Percentiles rank a stretch among this genome's conserved stretches.
phyloP scores from a whole-genome alignment of 2,329 filamentous ascomycete genomes.

The Calonectria henricotiae region DNA sequence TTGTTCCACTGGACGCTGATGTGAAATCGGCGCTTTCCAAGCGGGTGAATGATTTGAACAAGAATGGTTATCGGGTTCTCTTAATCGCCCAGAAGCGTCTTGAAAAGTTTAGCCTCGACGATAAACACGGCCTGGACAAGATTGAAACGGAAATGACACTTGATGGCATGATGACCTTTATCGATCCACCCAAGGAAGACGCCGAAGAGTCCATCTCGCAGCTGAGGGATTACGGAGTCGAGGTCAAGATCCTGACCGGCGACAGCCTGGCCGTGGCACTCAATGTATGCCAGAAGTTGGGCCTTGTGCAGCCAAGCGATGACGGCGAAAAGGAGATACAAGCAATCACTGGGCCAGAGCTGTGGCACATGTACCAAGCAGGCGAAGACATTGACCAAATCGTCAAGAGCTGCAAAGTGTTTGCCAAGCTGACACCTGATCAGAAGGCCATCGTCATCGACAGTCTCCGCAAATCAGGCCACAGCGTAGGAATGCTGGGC shows the following conservation, averaged over 20 bases:
- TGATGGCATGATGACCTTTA: conserved; percentile 52
- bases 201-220: conserved; percentile 49
- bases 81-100: conserved; percentile 5
- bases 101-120: not conserved
- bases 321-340: conserved; percentile 15
- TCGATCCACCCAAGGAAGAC: conserved; percentile 54
- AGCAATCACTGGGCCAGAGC: conserved; percentile 15
- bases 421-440: conserved; percentile 52
- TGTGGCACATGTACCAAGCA: conserved; percentile 7
- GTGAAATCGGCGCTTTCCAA: not conserved
- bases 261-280: conserved; percentile 53
- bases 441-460: conserved; percentile 52
- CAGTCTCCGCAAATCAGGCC: conserved; percentile 46
- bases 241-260: conserved; percentile 53
- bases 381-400: conserved; percentile 34
- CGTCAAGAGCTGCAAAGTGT: conserved; percentile 49
- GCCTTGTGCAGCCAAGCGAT: conserved; percentile 42
- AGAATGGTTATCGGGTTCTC: conserved; percentile 13
- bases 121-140: conserved; percentile 46
- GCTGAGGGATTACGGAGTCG: conserved; percentile 49
- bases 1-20: not conserved
- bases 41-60: not conserved
- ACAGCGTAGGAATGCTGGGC: conserved; percentile 54
- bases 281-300: conserved; percentile 51
- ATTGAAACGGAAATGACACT: conserved; percentile 51